Evolutionary conservation across 805 yeast species (phyloP).

Genomic region (Lipomyces yamanashiensis): DNA sequence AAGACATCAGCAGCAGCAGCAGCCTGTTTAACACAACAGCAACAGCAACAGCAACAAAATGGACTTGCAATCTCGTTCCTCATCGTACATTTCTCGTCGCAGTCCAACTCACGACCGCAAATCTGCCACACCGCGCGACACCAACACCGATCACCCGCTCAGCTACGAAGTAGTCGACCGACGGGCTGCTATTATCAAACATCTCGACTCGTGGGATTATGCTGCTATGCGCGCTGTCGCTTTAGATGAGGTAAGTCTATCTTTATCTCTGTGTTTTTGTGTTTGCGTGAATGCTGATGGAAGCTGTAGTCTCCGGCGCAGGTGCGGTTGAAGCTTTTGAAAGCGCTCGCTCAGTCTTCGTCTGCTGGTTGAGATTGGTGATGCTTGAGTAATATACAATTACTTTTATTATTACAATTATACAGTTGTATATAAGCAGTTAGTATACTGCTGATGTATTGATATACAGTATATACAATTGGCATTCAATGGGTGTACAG

Average conservation of each 20-base stretch:
- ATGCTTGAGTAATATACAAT: too few species aligned
- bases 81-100: background rate
- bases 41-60: background rate
- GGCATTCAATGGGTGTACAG: too few species aligned
- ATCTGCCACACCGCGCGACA: slow-evolving; percentile 11
- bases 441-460: too few species aligned
- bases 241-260: slow-evolving; percentile 19
- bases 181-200: slow-evolving; percentile 28
- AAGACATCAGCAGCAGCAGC: background rate
- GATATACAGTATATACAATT: too few species aligned
- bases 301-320: slow-evolving; percentile 25
- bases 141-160: background rate
- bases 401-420: too few species aligned
- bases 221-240: slow-evolving; percentile 29
- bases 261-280: background rate
- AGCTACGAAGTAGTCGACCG: slow-evolving; percentile 31
- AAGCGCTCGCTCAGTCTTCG: slow-evolving; percentile 16
- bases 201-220: slow-evolving; percentile 32
- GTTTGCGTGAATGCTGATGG: background rate
- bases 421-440: too few species aligned
- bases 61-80: background rate
- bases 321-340: slow-evolving; percentile 18
- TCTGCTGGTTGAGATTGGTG: too few species aligned
- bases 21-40: too few species aligned
- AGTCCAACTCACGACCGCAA: background rate